Evolutionary conservation across 2,329 filamentous ascomycete genomes (phyloP).

Genomic region (Claviceps pazoutovae): DNA sequence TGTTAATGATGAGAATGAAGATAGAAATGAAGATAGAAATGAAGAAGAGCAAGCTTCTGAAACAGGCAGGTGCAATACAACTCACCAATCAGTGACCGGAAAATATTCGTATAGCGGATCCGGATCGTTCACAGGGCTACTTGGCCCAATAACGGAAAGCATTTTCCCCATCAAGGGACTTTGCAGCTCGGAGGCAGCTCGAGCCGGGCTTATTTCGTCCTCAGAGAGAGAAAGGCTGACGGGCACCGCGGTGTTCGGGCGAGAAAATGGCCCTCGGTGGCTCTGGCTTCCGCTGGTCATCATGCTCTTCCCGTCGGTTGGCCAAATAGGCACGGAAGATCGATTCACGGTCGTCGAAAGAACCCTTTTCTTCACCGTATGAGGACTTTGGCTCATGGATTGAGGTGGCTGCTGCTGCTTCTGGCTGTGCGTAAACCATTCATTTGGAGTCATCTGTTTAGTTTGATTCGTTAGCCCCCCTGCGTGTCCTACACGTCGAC

Average conservation of each 20-base stretch:
- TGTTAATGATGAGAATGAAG: neutral
- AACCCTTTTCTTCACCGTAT: conserved; percentile 37
- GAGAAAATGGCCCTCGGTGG: conserved; percentile 11
- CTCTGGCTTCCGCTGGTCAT: conserved; percentile 9
- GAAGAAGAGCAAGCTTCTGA: neutral
- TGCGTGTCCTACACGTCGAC: no score
- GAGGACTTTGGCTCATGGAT: conserved; percentile 24
- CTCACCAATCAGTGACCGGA: conserved; percentile 72
- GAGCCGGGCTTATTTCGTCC: conserved; percentile 44
- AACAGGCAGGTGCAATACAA: neutral
- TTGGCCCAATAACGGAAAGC: conserved; percentile 21
- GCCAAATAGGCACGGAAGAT: conserved; percentile 41
- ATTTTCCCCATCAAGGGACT: conserved; percentile 36
- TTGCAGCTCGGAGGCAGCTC: conserved; percentile 33
- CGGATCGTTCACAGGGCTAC: conserved; percentile 58
- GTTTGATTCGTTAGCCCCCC: conserved; percentile 9
- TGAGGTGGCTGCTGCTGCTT: conserved; percentile 22
- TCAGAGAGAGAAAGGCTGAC: conserved; percentile 45
- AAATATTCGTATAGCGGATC: conserved; percentile 93
- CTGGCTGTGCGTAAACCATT: conserved; percentile 24
- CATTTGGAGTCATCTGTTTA: conserved; percentile 19
- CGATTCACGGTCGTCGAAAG: conserved; percentile 36
- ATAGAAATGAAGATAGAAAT: no score
- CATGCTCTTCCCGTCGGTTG: conserved; percentile 20
- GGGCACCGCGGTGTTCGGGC: conserved; percentile 21